Base-by-base conservation (phyloP, 2,329 filamentous ascomycete species). In the Fusarium decemcellulare region DNA sequence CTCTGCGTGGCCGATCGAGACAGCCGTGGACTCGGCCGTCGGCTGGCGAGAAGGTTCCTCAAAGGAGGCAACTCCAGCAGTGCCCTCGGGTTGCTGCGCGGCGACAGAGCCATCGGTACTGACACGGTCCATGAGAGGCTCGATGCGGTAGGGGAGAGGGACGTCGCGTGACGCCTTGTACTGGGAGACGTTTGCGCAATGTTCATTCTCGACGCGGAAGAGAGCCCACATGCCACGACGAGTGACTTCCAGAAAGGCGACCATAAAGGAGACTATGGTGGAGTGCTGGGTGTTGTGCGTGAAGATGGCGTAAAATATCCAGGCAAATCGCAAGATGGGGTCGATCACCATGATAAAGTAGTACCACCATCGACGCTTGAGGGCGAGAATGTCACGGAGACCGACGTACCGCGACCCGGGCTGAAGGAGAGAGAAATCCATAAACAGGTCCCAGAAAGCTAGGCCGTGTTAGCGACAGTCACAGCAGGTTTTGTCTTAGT, bases 181-280 rank as follows among this genome's bases (percentile, higher is more conserved):
- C 71, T 93, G 90, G 16, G 90, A 88, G 3, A 99, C 95, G 73
- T 98, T 97, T 59, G 92, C 91, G 81, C 94, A 97, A 81, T 99
- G 96, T 75, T 99, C 96, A 79, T 99, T 99, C 80, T 99, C 96
- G 29, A 99, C 95, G 42, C 96, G 93, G 78, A 99, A 92, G 5
- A 98, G 84, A 1, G 92, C 91, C 96, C 96, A 99, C 76, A 98
- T 89, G 65, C 94, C 95, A 77, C 96, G 86, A 34, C 96, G 90
- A n/a, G 88, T 86, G 23, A 97, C 89, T 78, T 99, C 96, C 9
- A 91, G 88, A 4, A 98, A 82, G 2, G 88, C 87, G 15, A 98
- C 89, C 32, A 92, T 72, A 79, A 98, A 98, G 2, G 93, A 94
- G 6, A 94, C 87, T 2, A 94, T 78, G 4, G 93, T 92, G 2